These are phyloP conservation scores for Plasmodium inui DNA, from an alignment of 169 alveolate species.

Conservation along the genomic window DNA sequence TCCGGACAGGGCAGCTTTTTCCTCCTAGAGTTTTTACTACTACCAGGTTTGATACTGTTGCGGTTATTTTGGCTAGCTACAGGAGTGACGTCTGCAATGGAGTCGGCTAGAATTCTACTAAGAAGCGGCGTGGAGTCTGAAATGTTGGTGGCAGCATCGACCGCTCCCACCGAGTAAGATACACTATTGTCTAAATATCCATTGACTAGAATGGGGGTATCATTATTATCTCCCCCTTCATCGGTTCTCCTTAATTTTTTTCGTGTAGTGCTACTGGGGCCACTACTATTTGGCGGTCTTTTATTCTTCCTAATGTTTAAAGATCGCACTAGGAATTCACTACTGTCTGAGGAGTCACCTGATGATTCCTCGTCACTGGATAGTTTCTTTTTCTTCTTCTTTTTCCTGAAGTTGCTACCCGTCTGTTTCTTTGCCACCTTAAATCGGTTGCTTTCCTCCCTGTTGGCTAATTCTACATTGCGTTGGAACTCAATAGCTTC, in stretches of 20 bases:
- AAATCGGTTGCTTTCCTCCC: constrained; percentile 73
- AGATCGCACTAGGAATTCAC: constrained; percentile 47
- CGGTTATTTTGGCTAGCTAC: background rate
- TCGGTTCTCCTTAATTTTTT: constrained; percentile 32
- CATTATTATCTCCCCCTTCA: background rate
- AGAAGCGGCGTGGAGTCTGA: constrained; percentile 15
- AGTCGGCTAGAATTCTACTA: background rate
- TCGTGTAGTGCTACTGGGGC: constrained; percentile 1
- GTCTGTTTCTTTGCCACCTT: constrained; percentile 54
- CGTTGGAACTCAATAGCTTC: constrained; percentile 76
- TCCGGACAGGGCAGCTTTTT: background rate
- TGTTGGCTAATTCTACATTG: constrained; percentile 64
- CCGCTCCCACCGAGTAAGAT: constrained; percentile 12
- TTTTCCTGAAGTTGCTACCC: constrained; percentile 13
- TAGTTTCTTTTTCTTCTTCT: constrained; percentile 56
- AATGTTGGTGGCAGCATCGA: background rate
- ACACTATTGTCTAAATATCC: constrained; percentile 11
- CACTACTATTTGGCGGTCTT: background rate
- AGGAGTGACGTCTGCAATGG: background rate
- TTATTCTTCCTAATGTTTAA: constrained; percentile 44
- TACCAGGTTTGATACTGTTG: background rate
- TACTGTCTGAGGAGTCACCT: constrained; percentile 72
- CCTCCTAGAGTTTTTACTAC: constrained; percentile 9
- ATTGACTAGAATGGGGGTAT: background rate
- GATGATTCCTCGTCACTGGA: constrained; percentile 57